Conservation (phyloP, 2,329 filamentous ascomycete genomes). For the Diplodia scrobiculata region DNA sequence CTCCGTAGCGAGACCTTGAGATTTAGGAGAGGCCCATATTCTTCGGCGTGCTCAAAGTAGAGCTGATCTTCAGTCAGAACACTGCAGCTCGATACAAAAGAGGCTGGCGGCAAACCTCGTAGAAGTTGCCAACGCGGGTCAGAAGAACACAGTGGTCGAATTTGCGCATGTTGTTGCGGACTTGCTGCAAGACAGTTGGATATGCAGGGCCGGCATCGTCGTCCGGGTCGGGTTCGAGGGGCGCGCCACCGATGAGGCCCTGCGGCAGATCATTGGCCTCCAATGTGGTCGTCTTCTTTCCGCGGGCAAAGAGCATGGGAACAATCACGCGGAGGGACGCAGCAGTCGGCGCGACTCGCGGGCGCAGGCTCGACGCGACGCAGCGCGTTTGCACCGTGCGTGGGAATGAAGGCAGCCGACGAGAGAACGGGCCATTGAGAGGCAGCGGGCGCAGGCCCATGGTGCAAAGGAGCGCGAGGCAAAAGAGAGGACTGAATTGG, state of each 20-base stretch:
- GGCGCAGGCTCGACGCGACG: constrained; percentile 10
- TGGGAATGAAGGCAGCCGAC: not conserved
- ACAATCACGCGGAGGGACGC: not conserved
- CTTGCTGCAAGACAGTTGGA: constrained; percentile 86
- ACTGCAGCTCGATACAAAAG: constrained; percentile 51
- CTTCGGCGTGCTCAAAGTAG: constrained; percentile 93
- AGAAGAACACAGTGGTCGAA: constrained; percentile 89
- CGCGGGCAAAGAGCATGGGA: constrained; percentile 31
- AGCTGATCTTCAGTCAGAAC: constrained; percentile 51
- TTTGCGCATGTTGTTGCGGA: constrained; percentile 82
- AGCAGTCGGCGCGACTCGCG: constrained; percentile 8
- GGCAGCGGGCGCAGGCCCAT: constrained; percentile 7
- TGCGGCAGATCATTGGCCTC: constrained; percentile 55
- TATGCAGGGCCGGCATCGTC: constrained; percentile 62
- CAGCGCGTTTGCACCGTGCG: constrained; percentile 4
- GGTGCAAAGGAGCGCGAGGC: not conserved
- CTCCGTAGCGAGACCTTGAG: constrained; percentile 82
- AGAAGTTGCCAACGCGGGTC: constrained; percentile 92
- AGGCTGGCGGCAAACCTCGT: constrained; percentile 96
- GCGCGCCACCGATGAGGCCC: constrained; percentile 53
- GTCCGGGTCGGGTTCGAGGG: constrained; percentile 45
- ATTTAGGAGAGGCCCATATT: constrained; percentile 81
- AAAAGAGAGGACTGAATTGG: not conserved
- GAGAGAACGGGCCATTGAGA: not conserved
- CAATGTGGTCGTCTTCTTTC: constrained; percentile 44